Percentiles rank a stretch among this genome's conserved stretches.
Conservation (phyloP, 768 basidiomycete species). For the Kwoniella mangroviensis region DNA sequence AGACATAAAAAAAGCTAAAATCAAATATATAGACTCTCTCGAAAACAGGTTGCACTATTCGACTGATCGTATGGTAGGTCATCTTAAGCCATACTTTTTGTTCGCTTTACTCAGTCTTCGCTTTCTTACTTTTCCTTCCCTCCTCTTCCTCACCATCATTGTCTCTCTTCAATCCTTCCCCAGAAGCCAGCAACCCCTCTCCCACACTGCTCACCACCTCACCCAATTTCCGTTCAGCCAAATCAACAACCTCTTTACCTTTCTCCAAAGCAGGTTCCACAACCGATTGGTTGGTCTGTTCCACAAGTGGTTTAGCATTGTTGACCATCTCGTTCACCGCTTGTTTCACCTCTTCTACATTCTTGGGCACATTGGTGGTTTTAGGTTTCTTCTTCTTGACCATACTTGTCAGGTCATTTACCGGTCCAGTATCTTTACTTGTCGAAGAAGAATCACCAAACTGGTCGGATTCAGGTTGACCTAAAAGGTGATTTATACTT, state of each 20-base stretch:
- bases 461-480: constrained; percentile 17
- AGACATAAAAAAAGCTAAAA: too few species aligned
- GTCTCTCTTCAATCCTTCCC: constrained; percentile 29
- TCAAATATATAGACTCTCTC: too few species aligned
- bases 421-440: constrained; percentile 49
- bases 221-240: constrained; percentile 10
- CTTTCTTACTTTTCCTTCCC: constrained; percentile 26
- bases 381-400: constrained; percentile 85
- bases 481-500: constrained; percentile 53
- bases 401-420: constrained; percentile 82
- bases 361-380: constrained; percentile 24
- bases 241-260: constrained; percentile 10
- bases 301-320: neutral
- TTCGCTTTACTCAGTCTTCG: constrained; percentile 27
- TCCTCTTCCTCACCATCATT: constrained; percentile 25
- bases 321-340: constrained; percentile 14
- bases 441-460: neutral
- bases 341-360: neutral
- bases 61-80: too few species aligned
- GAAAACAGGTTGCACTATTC: too few species aligned
- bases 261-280: constrained; percentile 5
- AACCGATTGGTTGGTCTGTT: constrained; percentile 6
- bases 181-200: constrained; percentile 5
- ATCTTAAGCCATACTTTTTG: too few species aligned
- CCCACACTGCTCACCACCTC: constrained; percentile 11